Evolutionary conservation across 2,329 filamentous ascomycete species (phyloP), one percentile per base, ranked within the genome.

Genomic region (Pezicula rhizophila): DNA sequence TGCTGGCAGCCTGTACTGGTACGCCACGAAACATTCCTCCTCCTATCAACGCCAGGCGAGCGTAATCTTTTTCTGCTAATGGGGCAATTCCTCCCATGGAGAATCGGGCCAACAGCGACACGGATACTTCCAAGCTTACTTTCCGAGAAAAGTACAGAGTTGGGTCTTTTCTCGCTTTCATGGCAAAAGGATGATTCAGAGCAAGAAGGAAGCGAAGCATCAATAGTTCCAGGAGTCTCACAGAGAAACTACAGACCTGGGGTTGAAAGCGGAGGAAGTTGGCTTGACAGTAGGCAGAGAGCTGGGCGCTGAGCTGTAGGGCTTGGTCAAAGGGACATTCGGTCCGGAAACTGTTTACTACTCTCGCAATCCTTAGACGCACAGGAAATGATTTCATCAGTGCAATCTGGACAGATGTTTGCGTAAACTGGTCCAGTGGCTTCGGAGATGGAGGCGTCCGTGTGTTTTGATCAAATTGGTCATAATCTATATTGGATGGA

Each of bases 121-220:
- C 3, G 23, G 23, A 23, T 23, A 23, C 23, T 35, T 78, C 74
- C 2, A 76, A 48, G 48, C 66, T 69, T 4, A 69, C 60, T 50
- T 71, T 75, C 37, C 67, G 64, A 0, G 74, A 78, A 60, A 70
- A 74, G 52, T 74, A 66, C 57, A 70, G 78, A 5, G 68, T 45
- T 0, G 71, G 74, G 37, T 76, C 67, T 0, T 54, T 50, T 7
- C 59, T 66, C 12, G 73, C 68, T 47, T 66, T 60, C 41, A 56
- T 61, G 39, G 69, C 69, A 57, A 73, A 78, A 0, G 70, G 65
- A 15, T 67, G 70, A 54, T 82, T 77, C 0, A 82, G 63, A 1
- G 71, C 68, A 11, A 81, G 68, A 3, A 79, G 53, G 55, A 79
- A 80, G 14, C 78, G 73, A 7, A 74, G 73, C 8, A 76, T 64